Evolutionary conservation across 768 basidiomycete genomes (phyloP).

Genomic region (Pleurotus cornucopiae): DNA sequence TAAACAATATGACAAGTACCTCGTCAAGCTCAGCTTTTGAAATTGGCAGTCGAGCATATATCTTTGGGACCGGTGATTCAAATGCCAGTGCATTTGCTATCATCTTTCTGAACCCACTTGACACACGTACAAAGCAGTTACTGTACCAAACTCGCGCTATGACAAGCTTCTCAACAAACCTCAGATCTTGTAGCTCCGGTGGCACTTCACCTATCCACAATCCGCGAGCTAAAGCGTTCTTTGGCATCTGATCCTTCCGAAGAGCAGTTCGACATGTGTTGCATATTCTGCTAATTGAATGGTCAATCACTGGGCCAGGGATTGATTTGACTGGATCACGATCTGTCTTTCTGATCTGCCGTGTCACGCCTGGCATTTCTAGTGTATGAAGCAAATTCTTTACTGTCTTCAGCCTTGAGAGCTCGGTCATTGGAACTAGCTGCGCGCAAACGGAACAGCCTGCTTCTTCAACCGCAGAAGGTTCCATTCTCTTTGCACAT

Average conservation of each 20-base stretch:
- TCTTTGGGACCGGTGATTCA: slow-evolving; percentile 18
- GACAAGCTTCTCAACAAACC: slow-evolving; percentile 22
- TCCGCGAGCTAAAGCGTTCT: slow-evolving; percentile 24
- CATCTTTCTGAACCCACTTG: slow-evolving; percentile 22
- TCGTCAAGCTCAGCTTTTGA: slow-evolving; percentile 23
- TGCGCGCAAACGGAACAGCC: slow-evolving; percentile 28
- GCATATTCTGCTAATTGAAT: slow-evolving; percentile 9
- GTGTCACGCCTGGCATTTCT: slow-evolving; percentile 6
- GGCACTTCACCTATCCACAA: slow-evolving; percentile 33
- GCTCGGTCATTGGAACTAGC: slow-evolving; percentile 4
- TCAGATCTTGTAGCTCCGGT: slow-evolving; percentile 17
- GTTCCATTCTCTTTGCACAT: too few relatives aligned
- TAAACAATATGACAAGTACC: slow-evolving; percentile 28
- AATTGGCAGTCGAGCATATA: slow-evolving; percentile 20
- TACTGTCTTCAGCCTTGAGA: slow-evolving; percentile 1
- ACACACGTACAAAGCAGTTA: slow-evolving; percentile 22
- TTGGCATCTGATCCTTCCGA: slow-evolving; percentile 13
- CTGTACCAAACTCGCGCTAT: slow-evolving; percentile 22
- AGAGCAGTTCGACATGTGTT: neutral
- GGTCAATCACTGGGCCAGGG: slow-evolving; percentile 13
- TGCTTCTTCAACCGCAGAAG: slow-evolving; percentile 13
- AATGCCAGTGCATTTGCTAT: slow-evolving; percentile 25
- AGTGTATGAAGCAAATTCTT: slow-evolving; percentile 9
- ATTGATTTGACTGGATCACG: slow-evolving; percentile 12
- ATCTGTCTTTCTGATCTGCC: slow-evolving; percentile 3